phyloP scores from a whole-genome alignment of 129 eudicot species.

The Cynara cardunculus region DNA sequence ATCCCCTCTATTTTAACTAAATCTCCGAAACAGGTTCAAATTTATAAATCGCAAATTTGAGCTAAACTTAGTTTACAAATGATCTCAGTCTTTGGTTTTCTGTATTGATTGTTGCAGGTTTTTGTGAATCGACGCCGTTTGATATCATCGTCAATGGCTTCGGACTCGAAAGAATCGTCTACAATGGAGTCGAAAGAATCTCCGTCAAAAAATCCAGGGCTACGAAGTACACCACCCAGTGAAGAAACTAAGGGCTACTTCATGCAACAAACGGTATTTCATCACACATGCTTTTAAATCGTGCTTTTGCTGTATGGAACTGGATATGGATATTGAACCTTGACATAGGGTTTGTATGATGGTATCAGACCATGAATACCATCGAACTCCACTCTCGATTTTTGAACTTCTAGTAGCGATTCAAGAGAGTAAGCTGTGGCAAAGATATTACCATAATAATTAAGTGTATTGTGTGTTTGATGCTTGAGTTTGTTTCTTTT shows the following conservation, averaged over 20 bases:
- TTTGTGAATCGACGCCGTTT: constrained; percentile 20
- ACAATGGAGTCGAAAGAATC: constrained; percentile 49
- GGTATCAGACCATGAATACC: background rate
- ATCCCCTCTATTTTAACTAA: constrained; percentile 24
- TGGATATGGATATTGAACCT: background rate
- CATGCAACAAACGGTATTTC: constrained; percentile 87
- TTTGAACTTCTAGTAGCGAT: background rate
- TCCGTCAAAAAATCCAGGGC: constrained; percentile 80
- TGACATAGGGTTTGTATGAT: constrained; percentile 5
- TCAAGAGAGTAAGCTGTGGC: background rate
- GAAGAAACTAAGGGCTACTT: constrained; percentile 79
- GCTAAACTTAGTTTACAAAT: background rate
- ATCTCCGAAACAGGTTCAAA: constrained; percentile 16
- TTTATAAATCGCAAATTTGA: background rate
- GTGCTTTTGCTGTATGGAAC: background rate
- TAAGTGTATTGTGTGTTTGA: background rate
- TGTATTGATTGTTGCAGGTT: constrained; percentile 31
- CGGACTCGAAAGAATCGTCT: constrained; percentile 61
- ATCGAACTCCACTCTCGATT: background rate
- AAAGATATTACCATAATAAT: background rate
- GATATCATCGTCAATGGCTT: constrained; percentile 65
- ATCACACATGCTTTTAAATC: background rate
- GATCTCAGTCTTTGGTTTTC: background rate
- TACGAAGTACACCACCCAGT: constrained; percentile 50
- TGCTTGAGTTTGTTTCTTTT: background rate